Evolutionary conservation across 2,329 filamentous ascomycete genomes (phyloP).

Genomic region (Microsporum ferrugineum): DNA sequence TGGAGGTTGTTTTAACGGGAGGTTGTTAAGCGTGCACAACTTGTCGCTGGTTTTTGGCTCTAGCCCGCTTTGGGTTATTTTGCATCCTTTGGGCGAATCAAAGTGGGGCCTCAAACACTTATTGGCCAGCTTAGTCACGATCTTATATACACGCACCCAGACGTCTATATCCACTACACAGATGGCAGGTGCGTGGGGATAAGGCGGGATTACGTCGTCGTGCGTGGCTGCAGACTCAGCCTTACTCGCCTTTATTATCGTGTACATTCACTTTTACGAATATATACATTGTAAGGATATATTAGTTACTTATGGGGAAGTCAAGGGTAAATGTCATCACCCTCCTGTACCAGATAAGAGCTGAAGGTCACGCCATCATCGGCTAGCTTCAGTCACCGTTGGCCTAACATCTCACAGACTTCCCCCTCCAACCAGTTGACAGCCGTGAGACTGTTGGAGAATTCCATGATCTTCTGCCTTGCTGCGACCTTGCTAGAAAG

Average conservation of each 20-base stretch:
- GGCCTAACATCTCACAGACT: background rate
- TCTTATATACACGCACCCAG: background rate
- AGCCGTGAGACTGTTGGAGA: background rate
- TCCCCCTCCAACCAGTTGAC: background rate
- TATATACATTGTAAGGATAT: background rate
- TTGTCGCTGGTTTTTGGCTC: constrained; percentile 17
- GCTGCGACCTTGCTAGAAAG: background rate
- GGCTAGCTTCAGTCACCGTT: background rate
- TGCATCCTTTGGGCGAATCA: constrained; percentile 8
- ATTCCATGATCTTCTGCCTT: background rate
- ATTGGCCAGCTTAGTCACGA: background rate
- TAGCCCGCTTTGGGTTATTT: constrained; percentile 15
- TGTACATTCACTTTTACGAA: background rate
- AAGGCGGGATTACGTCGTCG: background rate
- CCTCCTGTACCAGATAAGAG: background rate
- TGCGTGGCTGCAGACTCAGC: background rate
- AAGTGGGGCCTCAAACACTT: background rate
- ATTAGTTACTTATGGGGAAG: background rate
- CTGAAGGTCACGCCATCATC: background rate
- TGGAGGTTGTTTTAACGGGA: constrained; percentile 11
- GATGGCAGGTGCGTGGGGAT: background rate
- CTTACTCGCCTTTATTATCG: background rate
- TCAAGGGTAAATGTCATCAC: background rate
- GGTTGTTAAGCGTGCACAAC: constrained; percentile 11
- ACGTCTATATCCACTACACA: background rate